Percentiles rank a stretch among this genome's conserved stretches.
Evolutionary conservation across 192 early-diverging fungal genomes (phyloP).

Genomic region (Podila horticola): DNA sequence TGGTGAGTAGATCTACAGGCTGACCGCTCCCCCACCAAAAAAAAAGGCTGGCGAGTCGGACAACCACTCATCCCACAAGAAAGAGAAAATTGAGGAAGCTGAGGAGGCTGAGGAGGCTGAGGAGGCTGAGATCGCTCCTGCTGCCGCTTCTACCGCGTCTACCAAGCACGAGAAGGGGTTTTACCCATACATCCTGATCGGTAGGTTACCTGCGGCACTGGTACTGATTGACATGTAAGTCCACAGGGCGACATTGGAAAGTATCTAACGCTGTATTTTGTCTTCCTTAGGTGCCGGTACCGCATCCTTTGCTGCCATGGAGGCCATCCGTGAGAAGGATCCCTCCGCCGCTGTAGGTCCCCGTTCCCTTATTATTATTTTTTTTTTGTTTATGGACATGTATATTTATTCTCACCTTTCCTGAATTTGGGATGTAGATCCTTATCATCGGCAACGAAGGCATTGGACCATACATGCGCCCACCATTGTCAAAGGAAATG

Average conservation of each 20-base stretch:
- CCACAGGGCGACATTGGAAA: neutral
- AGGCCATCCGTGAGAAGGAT: slow-evolving; percentile 68
- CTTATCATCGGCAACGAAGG: slow-evolving; percentile 68
- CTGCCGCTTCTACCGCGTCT: slow-evolving; percentile 5
- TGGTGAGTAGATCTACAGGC: slow-evolving; percentile 47
- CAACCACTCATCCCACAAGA: slow-evolving; percentile 6
- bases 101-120: slow-evolving; percentile 3
- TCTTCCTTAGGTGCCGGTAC: slow-evolving; percentile 62
- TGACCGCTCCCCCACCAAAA: slow-evolving; percentile 55
- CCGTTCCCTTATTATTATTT: neutral
- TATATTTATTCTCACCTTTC: neutral
- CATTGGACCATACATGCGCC: slow-evolving; percentile 68
- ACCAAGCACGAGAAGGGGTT: slow-evolving; percentile 32
- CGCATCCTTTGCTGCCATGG: slow-evolving; percentile 66
- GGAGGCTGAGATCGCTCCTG: neutral
- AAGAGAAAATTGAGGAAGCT: neutral
- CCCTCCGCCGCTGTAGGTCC: slow-evolving; percentile 63
- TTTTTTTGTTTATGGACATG: too few relatives aligned
- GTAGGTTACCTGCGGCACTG: slow-evolving; percentile 5
- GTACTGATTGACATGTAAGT: neutral
- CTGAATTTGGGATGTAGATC: slow-evolving; percentile 25
- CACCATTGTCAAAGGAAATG: slow-evolving; percentile 75
- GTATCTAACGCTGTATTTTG: neutral
- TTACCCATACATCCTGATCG: slow-evolving; percentile 60
- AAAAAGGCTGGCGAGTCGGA: slow-evolving; percentile 36